Percentiles rank a stretch among this genome's conserved stretches.
phyloP scores from a whole-genome alignment of 768 basidiomycete genomes.

The Boletus bicolor region DNA sequence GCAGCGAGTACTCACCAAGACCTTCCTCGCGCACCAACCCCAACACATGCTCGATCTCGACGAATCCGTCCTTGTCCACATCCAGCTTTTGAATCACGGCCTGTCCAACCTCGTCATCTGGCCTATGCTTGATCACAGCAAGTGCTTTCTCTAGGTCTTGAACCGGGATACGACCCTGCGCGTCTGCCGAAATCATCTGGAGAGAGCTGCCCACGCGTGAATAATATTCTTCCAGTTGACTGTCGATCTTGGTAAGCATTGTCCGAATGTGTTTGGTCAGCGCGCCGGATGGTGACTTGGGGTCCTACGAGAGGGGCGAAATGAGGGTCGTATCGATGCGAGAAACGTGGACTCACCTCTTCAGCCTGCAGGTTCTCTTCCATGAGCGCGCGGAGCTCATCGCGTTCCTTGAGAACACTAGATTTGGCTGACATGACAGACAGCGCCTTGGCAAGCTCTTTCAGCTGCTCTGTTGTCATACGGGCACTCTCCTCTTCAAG shows the following conservation, averaged over 20 bases:
- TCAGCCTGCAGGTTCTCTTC: constrained; percentile 89
- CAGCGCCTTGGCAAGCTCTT: constrained; percentile 89
- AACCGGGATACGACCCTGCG: constrained; percentile 86
- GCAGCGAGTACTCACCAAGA: constrained; percentile 47
- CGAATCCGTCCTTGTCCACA: constrained; percentile 93
- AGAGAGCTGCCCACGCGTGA: constrained; percentile 78
- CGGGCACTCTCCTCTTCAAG: constrained; percentile 68
- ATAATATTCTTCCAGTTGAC: constrained; percentile 90
- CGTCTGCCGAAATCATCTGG: constrained; percentile 81
- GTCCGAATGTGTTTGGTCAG: constrained; percentile 92
- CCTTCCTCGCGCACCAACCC: constrained; percentile 87
- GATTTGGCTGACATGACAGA: constrained; percentile 91
- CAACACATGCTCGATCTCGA: constrained; percentile 92
- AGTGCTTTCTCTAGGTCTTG: constrained; percentile 88
- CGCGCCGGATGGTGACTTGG: constrained; percentile 76
- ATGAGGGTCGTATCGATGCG: background rate
- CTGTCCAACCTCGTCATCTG: constrained; percentile 84
- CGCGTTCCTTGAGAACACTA: constrained; percentile 92
- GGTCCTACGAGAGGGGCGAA: constrained; percentile 46
- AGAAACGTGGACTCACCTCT: constrained; percentile 48
- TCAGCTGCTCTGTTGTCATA: constrained; percentile 95
- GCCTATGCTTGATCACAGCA: constrained; percentile 89
- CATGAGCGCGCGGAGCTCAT: constrained; percentile 88
- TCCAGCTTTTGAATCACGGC: constrained; percentile 91
- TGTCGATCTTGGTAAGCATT: constrained; percentile 95